Conservation (phyloP, 139 green algal species). For the Tetraselmis striata region DNA sequence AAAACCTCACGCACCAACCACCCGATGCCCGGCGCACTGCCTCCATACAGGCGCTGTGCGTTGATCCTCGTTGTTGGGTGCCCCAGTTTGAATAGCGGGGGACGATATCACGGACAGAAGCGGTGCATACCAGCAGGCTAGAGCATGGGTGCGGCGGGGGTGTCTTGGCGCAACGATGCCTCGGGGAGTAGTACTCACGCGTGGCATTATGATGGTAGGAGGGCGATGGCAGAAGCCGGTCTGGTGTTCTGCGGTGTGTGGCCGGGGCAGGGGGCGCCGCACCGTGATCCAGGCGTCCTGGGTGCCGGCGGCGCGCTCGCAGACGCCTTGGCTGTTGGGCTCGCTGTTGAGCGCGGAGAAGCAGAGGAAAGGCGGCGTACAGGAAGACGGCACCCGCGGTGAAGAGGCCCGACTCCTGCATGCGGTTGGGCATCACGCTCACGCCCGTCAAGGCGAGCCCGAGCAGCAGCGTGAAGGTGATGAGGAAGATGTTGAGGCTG, state of each 20-base stretch:
- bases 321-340: constrained; percentile 18
- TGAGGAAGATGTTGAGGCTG: constrained; percentile 78
- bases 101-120: too few species aligned
- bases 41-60: too few species aligned
- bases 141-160: too few species aligned
- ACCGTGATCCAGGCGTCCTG: constrained; percentile 7
- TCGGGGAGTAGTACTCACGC: too few species aligned
- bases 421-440: constrained; percentile 46
- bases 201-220: too few species aligned
- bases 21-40: too few species aligned
- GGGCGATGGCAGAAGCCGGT: too few species aligned
- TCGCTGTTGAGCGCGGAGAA: constrained; percentile 59
- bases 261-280: neutral
- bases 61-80: too few species aligned
- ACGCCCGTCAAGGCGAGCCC: constrained; percentile 49
- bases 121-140: too few species aligned
- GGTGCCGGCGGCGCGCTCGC: constrained; percentile 12
- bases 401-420: constrained; percentile 56
- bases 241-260: neutral
- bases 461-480: constrained; percentile 65
- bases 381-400: constrained; percentile 53
- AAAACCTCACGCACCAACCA: too few species aligned
- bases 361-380: constrained; percentile 58
- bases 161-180: too few species aligned
- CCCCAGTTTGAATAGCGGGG: too few species aligned